Base-by-base conservation (phyloP, 78 protist genomes). In the Creolimax fragrantissima region DNA sequence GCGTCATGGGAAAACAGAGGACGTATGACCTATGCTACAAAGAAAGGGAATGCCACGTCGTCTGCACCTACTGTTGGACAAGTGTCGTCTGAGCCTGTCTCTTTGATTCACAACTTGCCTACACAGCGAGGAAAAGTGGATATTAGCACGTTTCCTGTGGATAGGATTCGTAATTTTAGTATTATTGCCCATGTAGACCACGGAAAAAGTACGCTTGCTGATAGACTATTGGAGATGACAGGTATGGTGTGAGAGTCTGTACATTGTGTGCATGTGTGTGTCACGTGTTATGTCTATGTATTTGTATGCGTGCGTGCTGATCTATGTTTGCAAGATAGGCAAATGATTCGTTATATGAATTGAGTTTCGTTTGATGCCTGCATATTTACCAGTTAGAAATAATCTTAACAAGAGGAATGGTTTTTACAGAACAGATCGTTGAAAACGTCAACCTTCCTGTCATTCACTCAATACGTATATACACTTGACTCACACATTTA, bases 141-240 rank as follows among this genome's bases (percentile, higher is more conserved):
- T 74, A n/a, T 90, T 32, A 2, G 42, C 11, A 44, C 47, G 84
- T 90, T 90, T 35, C 92, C 92, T 4, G 74, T n/a, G n/a, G 92
- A 90, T 6, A 4, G 92, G 11, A 90, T 90, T 11, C 83, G 92
- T 4, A 90, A 90, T 43, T 45, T 90, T 32, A 37, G 83, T 42
- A 90, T 90, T 45, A 90, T 66, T 90, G 92, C 92, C n/a, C 92
- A 90, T 81, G 35, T 90, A 5, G 92, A 90, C 84, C 92, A 90
- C 7, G 92, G 92, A 11, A 90, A 90, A 36, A 90, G 92, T 66
- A 90, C 92, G 0, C 41, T 90, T 42, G 92, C 92, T 36, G 92
- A 90, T 43, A 44, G 92, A 7, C 92, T 90, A 35, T 7, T 90
- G 89, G 92, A 90, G 66, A 45, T n/a, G 37, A 32, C 44, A 1